Conservation (phyloP, 192 early-diverging fungal species). For the Diversispora epigaea region DNA sequence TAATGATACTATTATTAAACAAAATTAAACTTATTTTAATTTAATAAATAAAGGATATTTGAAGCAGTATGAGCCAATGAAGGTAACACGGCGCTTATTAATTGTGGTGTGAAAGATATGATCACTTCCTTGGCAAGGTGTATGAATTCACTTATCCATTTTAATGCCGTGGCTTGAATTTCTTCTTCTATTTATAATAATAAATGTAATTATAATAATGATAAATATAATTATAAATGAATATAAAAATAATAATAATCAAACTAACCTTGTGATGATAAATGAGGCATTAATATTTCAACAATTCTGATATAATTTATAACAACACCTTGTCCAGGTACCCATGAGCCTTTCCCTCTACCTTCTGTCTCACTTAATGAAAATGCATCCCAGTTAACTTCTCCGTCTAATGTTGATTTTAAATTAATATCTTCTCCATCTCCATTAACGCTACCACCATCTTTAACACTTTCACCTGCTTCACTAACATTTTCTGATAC, state of each 20-base stretch:
- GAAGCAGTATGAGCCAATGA: constrained; percentile 74
- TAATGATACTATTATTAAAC: neutral
- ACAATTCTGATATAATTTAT: constrained; percentile 86
- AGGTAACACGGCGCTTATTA: constrained; percentile 84
- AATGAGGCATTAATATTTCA: constrained; percentile 79
- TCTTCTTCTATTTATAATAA: constrained; percentile 64
- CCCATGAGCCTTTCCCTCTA: constrained; percentile 59
- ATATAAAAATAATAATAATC: neutral
- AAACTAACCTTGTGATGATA: constrained; percentile 56
- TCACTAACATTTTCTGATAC: constrained; percentile 15
- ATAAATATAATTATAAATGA: neutral
- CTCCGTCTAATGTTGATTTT: constrained; percentile 7
- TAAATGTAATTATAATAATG: neutral
- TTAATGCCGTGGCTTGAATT: constrained; percentile 87
- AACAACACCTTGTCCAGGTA: constrained; percentile 73
- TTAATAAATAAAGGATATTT: constrained; percentile 26
- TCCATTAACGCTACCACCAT: constrained; percentile 10
- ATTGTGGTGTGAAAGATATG: constrained; percentile 75
- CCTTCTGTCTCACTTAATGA: constrained; percentile 41
- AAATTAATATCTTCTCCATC: constrained; percentile 32
- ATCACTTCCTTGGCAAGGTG: constrained; percentile 78
- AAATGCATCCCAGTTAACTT: constrained; percentile 24
- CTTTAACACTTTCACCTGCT: constrained; percentile 9
- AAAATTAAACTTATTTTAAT: neutral
- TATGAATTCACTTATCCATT: constrained; percentile 92